Evolutionary conservation across 2,329 filamentous ascomycete genomes (phyloP).

Genomic region (Clonostachys sp.): DNA sequence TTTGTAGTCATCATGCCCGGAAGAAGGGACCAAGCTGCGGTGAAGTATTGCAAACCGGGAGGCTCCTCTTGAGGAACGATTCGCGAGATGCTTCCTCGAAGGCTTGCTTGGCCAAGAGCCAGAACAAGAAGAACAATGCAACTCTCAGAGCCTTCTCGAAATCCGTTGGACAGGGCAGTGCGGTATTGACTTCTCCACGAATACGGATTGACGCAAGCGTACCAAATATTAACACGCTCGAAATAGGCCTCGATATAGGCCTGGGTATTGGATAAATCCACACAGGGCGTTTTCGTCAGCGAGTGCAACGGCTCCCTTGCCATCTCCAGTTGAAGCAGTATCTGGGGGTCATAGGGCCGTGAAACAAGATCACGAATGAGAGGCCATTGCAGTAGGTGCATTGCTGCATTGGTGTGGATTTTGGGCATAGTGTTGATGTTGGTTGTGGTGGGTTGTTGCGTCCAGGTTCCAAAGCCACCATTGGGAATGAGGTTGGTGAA

Average conservation of each 20-base stretch:
- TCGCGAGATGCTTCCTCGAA: slow-evolving; percentile 71
- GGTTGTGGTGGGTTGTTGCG: slow-evolving; percentile 39
- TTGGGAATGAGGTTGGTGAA: slow-evolving; percentile 54
- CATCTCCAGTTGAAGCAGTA: slow-evolving; percentile 79
- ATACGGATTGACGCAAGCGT: slow-evolving; percentile 79
- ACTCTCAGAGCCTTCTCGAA: slow-evolving; percentile 74
- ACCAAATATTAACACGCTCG: slow-evolving; percentile 78
- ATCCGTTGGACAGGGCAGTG: slow-evolving; percentile 69
- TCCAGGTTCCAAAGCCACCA: slow-evolving; percentile 70
- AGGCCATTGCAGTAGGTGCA: slow-evolving; percentile 77
- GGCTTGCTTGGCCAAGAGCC: slow-evolving; percentile 71
- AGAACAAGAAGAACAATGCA: slow-evolving; percentile 78
- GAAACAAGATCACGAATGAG: slow-evolving; percentile 75
- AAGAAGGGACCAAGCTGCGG: slow-evolving; percentile 72
- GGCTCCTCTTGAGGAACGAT: slow-evolving; percentile 65
- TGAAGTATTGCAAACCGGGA: slow-evolving; percentile 75
- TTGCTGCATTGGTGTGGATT: slow-evolving; percentile 73
- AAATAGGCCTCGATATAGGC: slow-evolving; percentile 78
- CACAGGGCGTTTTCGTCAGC: slow-evolving; percentile 57
- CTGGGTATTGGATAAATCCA: slow-evolving; percentile 70
- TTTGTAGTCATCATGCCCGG: slow-evolving; percentile 77
- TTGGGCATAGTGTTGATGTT: slow-evolving; percentile 88
- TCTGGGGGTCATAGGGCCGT: slow-evolving; percentile 73
- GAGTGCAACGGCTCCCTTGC: slow-evolving; percentile 69
- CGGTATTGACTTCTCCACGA: slow-evolving; percentile 75